Conservation (phyloP, 495 filamentous ascomycete species). For the Gamarada debralockiae region DNA sequence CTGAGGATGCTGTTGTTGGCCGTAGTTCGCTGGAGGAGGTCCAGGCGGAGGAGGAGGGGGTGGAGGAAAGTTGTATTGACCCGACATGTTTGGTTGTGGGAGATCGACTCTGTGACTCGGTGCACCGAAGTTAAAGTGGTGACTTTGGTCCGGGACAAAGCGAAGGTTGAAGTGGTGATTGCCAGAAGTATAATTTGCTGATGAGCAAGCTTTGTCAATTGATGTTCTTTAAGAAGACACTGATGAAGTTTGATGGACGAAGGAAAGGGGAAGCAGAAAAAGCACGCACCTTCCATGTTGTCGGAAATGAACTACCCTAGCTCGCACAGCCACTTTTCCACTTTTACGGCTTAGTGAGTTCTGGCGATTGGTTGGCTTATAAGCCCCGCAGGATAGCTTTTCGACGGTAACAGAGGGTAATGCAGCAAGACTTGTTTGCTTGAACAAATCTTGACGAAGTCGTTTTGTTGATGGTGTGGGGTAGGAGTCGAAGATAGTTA, state of each 20-base stretch:
- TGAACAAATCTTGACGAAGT: too few species aligned
- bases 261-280: constrained; percentile 1
- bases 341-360: too few species aligned
- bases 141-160: background rate
- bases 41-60: constrained; percentile 46
- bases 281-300: constrained; percentile 11
- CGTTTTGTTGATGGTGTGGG: too few species aligned
- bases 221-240: constrained; percentile 21
- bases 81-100: constrained; percentile 15
- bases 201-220: constrained; percentile 22
- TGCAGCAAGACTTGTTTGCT: too few species aligned
- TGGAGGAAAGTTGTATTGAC: constrained; percentile 46
- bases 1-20: constrained; percentile 28
- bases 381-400: too few species aligned
- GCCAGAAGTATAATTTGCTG: background rate
- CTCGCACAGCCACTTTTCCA: background rate
- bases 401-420: too few species aligned
- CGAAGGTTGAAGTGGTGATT: background rate
- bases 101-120: background rate
- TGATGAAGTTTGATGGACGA: background rate
- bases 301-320: background rate
- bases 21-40: constrained; percentile 21
- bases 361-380: too few species aligned
- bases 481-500: too few species aligned
- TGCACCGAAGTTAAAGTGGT: background rate